These are phyloP conservation scores for Endothia cerciana DNA, from an alignment of 2,329 filamentous ascomycete species.

Conservation along the genomic window DNA sequence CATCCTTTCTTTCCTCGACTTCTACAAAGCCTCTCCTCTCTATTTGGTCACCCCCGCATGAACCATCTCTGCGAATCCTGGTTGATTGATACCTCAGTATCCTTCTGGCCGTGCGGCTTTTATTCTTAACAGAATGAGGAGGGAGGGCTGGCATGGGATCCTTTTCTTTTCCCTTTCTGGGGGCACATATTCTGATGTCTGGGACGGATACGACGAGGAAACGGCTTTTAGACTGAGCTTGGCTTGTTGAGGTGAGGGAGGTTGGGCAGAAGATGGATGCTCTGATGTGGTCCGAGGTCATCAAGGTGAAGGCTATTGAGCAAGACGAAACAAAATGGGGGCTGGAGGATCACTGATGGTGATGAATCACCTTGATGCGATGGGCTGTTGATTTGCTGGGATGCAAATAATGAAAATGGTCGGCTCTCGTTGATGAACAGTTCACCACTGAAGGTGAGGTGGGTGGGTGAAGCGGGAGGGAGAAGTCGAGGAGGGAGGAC, in stretches of 20 bases:
- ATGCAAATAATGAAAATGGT: background rate
- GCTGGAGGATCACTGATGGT: background rate
- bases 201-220: constrained; percentile 5
- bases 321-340: background rate
- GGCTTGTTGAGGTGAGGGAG: background rate
- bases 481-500: background rate
- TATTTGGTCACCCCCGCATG: constrained; percentile 9
- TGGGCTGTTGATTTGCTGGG: background rate
- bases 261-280: background rate
- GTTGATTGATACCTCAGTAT: constrained; percentile 21
- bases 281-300: background rate
- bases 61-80: constrained; percentile 5
- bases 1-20: constrained; percentile 22
- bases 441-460: background rate
- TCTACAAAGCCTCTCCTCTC: constrained; percentile 17
- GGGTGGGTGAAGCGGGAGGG: background rate
- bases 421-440: constrained; percentile 8
- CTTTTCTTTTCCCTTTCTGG: background rate
- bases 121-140: background rate
- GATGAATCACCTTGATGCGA: background rate
- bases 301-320: background rate
- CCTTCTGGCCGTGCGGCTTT: constrained; percentile 3
- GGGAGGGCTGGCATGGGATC: constrained; percentile 8
- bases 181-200: constrained; percentile 10
- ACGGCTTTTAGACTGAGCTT: background rate